Conservation (phyloP, 768 basidiomycete genomes). For the Mycena kentingensis region DNA sequence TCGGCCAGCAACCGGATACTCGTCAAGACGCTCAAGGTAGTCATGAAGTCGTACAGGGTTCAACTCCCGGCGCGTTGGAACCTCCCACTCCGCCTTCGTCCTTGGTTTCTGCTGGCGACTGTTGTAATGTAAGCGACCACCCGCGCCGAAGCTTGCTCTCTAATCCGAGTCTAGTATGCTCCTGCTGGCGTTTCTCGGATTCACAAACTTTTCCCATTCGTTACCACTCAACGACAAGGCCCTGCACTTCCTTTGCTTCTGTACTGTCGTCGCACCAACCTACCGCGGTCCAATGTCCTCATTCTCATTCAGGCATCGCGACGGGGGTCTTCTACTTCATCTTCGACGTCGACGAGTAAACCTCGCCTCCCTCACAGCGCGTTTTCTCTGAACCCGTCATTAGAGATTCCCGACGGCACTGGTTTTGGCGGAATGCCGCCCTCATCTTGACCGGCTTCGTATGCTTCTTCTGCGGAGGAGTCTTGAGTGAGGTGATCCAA, state of each 20-base stretch:
- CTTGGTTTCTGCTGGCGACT: conserved; percentile 83
- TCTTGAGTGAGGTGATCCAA: conserved; percentile 82
- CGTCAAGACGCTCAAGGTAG: conserved; percentile 50
- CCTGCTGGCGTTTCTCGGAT: conserved; percentile 71
- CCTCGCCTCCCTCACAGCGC: conserved; percentile 7
- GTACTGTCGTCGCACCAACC: conserved; percentile 56
- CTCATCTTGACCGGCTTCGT: conserved; percentile 67
- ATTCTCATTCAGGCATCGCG: conserved; percentile 70
- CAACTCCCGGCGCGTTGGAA: conserved; percentile 68
- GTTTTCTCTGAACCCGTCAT: no score
- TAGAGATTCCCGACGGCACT: conserved; percentile 77
- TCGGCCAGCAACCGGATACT: no score
- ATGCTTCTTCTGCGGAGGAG: conserved; percentile 79
- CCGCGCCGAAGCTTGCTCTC: no score
- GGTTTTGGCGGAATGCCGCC: conserved; percentile 81
- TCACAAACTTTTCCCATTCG: conserved; percentile 67
- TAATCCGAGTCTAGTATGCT: conserved; percentile 54
- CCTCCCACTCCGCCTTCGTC: conserved; percentile 70
- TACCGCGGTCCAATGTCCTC: conserved; percentile 58
- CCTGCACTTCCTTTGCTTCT: conserved; percentile 77
- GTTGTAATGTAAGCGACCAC: conserved; percentile 46
- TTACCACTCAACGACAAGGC: conserved; percentile 80
- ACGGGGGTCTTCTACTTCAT: conserved; percentile 82
- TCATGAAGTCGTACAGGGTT: conserved; percentile 74
- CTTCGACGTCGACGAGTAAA: conserved; percentile 85